Percentiles rank a stretch among this genome's conserved stretches.
Conservation (phyloP, 148 eudicot species). For the Chenopodium berlandieri region DNA sequence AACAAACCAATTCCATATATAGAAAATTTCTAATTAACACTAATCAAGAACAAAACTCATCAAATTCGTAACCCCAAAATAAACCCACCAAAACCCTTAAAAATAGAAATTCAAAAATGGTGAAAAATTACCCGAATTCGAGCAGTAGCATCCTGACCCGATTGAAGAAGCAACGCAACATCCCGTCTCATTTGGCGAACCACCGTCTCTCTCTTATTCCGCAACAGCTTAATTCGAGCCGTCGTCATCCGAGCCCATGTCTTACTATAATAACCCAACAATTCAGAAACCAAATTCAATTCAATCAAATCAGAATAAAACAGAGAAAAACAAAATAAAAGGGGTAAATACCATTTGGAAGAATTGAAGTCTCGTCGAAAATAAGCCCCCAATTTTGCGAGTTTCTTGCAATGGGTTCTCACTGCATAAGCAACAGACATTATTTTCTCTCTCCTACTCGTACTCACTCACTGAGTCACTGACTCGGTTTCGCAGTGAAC, state of each 20-base stretch:
- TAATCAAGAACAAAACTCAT: background rate
- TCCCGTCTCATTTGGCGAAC: slow-evolving; percentile 83
- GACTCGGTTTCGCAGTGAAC: too few species aligned
- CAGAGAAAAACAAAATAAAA: background rate
- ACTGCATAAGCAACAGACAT: slow-evolving; percentile 46
- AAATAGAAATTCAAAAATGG: background rate
- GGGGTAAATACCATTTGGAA: slow-evolving; percentile 61
- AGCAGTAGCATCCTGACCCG: slow-evolving; percentile 90
- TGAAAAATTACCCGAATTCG: slow-evolving; percentile 62
- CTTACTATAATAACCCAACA: slow-evolving; percentile 44
- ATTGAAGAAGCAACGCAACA: slow-evolving; percentile 84
- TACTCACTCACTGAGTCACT: too few species aligned
- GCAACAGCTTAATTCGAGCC: slow-evolving; percentile 79
- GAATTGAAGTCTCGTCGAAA: slow-evolving; percentile 69
- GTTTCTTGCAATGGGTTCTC: slow-evolving; percentile 51
- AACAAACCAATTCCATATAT: background rate
- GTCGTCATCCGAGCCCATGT: slow-evolving; percentile 85
- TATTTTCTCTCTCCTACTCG: background rate
- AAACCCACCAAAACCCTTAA: background rate
- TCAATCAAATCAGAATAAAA: background rate
- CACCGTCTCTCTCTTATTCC: slow-evolving; percentile 80
- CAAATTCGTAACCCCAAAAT: background rate
- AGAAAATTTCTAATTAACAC: background rate
- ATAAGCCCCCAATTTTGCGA: slow-evolving; percentile 45
- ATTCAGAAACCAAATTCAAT: background rate